Base-by-base conservation (phyloP, 2,329 filamentous ascomycete species). In the Chrysosporium keratinophilum region DNA sequence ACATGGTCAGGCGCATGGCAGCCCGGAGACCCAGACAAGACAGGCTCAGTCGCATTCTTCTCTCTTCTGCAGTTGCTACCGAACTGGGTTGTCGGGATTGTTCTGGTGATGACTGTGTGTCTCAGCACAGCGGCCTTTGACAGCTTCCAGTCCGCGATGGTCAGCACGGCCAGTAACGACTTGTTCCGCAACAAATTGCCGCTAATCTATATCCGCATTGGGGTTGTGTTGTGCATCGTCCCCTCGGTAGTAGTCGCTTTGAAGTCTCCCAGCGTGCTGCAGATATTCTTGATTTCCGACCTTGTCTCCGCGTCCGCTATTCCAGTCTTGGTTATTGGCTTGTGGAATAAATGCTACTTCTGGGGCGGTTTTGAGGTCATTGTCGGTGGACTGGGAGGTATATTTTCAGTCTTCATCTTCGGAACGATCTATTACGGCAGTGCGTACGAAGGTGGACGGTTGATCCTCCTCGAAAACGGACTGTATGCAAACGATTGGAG, bases 351-450 rank as follows among this genome's bases (percentile, higher is more conserved):
- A 43, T 70, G 67, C 45, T 87, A 85, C 71, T 89, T 80, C 75
- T 88, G 86, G 82, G 80, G 82, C 42, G 87, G 87, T 14, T 86
- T 88, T 62, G 87, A 93, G 68, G 85, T 91, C 28, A 80, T 93
- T 14, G 77, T 85, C 31, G 87, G 86, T 53, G 85, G 86, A 0
- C 74, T 91, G 0, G 87, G 87, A 9, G 87, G 87, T 15, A 81
- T 93, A 51, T 68, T 93, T 19, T 83, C 83, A 10, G 84, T 93
- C 57, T 93, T 90, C 72, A 76, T 91, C 62, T 93, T 90, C 60
- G 87, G 87, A 3, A 75, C 83, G 12, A 78, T 88, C 57, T 93
- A 90, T 73, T 90, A 86, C 64, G 84, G 83, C 45, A 77, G 82
- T 63, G 82, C 79, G 1, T 65, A 75, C 51, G 63, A 76, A 5